Conservation (phyloP, 306 rosid species). For the Ochetophila trinervis region DNA sequence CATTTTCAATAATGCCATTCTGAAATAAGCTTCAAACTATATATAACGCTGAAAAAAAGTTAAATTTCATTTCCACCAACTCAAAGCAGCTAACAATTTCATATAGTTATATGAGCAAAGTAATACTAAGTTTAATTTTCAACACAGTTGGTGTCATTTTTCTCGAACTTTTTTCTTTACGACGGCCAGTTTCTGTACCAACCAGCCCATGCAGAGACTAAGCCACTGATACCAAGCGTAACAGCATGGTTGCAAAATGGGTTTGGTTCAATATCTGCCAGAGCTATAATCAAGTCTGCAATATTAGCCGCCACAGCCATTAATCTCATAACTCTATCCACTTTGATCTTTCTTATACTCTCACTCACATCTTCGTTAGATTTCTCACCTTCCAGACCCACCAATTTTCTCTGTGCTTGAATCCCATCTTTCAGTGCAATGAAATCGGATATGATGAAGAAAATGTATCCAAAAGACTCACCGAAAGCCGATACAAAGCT, state of each 20-base stretch:
- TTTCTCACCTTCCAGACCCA: constrained; percentile 14
- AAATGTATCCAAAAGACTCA: constrained; percentile 80
- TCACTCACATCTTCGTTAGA: constrained; percentile 29
- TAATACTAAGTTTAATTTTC: neutral
- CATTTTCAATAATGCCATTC: no score
- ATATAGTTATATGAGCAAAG: neutral
- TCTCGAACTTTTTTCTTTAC: constrained; percentile 8
- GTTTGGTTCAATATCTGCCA: constrained; percentile 92
- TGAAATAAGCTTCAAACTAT: no score
- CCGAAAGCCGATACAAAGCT: constrained; percentile 88
- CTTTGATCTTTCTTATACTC: constrained; percentile 43
- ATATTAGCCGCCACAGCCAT: constrained; percentile 91
- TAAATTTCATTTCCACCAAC: no score
- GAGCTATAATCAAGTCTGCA: constrained; percentile 76
- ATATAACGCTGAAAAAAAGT: no score
- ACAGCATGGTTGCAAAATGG: constrained; percentile 78
- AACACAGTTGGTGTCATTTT: neutral
- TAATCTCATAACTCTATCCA: constrained; percentile 84
- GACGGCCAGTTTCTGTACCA: constrained; percentile 98
- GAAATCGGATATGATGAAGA: constrained; percentile 71
- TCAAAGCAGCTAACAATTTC: no score
- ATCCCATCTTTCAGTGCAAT: constrained; percentile 56
- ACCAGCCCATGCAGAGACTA: constrained; percentile 99
- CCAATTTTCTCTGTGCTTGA: constrained; percentile 51
- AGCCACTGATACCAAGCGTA: constrained; percentile 86